Evolutionary conservation across 208 protist genomes (phyloP), one percentile per base, ranked within the genome.

Genomic region (Giardia muris): DNA sequence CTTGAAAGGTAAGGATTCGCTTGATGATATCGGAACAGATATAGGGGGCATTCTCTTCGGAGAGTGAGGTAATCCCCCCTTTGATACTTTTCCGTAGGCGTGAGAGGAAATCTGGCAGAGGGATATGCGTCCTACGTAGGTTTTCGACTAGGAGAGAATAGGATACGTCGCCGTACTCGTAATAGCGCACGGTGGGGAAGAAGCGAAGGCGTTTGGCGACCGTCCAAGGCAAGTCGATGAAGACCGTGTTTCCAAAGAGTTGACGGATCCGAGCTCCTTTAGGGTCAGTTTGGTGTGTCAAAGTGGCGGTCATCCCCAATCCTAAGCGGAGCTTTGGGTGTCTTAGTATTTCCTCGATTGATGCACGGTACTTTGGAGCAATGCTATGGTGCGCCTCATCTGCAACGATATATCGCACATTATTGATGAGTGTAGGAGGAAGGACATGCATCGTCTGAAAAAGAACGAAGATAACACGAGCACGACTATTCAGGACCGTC

Each of bases 351-450:
- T 48, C 2, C 19, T 43, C 0, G 1, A 47, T 47, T 44, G 0
- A 10, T 10, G n/a, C 30, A 30, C 57, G 48, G 48, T 47, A 90
- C 4, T 22, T 90, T 48, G 87, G 87, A 43, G 87, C 87, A 1
- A 90, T 4, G 0, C 46, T 47, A n/a, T 90, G 87, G n/a, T 90
- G 87, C 2, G n/a, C 87, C 45, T 90, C 87, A 47, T 90, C 87
- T 19, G 48, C 45, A 2, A 90, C 48, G 1, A 90, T 4, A n/a
- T 47, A 2, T 0, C 2, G 30, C 0, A 90, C 1, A 4, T 47
- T 90, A 47, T 47, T 47, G 10, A 90, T 43, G 19, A 90, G 2
- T 4, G 2, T 0, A 43, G n/a, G 2, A 2, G 1, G 1, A 2
- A 90, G 43, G 43, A 39, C 48, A 1, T 90, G 43, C 45, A 90